Percentiles rank a stretch among this genome's conserved stretches.
Conservation (phyloP, 2,329 filamentous ascomycete genomes). For the Claviceps purpurea region DNA sequence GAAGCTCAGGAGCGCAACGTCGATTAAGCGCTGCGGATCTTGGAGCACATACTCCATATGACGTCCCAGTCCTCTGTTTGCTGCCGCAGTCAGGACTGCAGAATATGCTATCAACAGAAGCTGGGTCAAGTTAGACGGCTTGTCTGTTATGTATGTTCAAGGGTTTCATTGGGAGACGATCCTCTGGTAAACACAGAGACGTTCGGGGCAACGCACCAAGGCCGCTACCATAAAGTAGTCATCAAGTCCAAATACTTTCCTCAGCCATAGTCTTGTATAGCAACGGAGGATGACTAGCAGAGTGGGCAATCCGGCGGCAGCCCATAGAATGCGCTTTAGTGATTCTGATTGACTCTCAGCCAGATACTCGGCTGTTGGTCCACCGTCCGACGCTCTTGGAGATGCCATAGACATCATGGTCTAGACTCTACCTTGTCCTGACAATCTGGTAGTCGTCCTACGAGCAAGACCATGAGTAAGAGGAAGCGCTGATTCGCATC, state of each 20-base stretch:
- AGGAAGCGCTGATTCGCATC: not conserved
- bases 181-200: not conserved
- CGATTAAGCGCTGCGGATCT: conserved; percentile 1
- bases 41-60: conserved; percentile 2
- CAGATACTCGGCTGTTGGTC: not conserved
- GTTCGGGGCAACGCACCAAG: conserved; percentile 1
- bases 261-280: conserved; percentile 6
- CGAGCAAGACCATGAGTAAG: not conserved
- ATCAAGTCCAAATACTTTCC: conserved; percentile 4
- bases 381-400: not conserved
- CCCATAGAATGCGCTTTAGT: conserved; percentile 3
- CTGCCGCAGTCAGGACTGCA: conserved; percentile 2
- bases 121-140: not conserved
- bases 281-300: conserved; percentile 1
- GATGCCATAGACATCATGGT: not conserved
- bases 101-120: conserved; percentile 3
- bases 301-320: not conserved
- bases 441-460: not conserved
- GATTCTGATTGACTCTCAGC: conserved; percentile 3
- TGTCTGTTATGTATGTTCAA: no score
- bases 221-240: conserved; percentile 6
- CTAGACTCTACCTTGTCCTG: no score
- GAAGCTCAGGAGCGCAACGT: conserved; percentile 5
- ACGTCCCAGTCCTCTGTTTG: conserved; percentile 5
- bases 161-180: no score